Conservation (phyloP, 2,329 filamentous ascomycete genomes). For the Ceratocystis lukuohia region DNA sequence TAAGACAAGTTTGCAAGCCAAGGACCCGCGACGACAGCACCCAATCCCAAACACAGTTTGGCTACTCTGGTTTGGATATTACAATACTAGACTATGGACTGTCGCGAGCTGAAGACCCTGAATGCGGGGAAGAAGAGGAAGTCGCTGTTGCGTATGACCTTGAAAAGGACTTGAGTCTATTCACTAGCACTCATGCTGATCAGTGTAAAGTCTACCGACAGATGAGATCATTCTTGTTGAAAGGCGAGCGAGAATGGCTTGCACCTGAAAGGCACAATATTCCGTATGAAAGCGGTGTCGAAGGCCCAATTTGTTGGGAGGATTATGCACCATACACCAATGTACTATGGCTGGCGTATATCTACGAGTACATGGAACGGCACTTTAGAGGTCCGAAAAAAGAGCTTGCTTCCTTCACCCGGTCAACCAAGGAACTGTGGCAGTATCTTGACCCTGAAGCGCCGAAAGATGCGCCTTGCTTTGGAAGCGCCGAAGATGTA, state of each 20-base stretch:
- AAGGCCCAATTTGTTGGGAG: conserved; percentile 37
- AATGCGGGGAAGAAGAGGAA: conserved; percentile 26
- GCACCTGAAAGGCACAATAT: conserved; percentile 34
- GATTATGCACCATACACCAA: conserved; percentile 48
- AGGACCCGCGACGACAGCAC: neutral
- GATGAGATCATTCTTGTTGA: conserved; percentile 45
- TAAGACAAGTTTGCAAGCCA: conserved; percentile 33
- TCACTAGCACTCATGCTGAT: conserved; percentile 44
- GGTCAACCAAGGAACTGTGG: conserved; percentile 40
- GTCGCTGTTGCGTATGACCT: conserved; percentile 42
- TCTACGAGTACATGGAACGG: conserved; percentile 40
- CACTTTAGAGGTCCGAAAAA: conserved; percentile 36
- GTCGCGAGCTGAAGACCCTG: conserved; percentile 41
- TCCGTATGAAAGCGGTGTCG: conserved; percentile 34
- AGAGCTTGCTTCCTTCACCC: conserved; percentile 35
- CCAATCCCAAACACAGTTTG: conserved; percentile 29
- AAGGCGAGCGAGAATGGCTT: conserved; percentile 38
- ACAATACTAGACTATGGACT: conserved; percentile 54
- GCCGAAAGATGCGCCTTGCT: conserved; percentile 34
- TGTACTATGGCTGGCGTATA: conserved; percentile 50
- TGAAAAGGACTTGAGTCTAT: conserved; percentile 46
- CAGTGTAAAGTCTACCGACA: conserved; percentile 51
- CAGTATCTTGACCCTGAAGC: conserved; percentile 40
- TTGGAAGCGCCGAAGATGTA: conserved; percentile 42
- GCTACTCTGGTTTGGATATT: conserved; percentile 47